These are phyloP conservation scores for Chaetomidium leptoderma DNA, from an alignment of 495 filamentous ascomycete genomes.

Conservation along the genomic window DNA sequence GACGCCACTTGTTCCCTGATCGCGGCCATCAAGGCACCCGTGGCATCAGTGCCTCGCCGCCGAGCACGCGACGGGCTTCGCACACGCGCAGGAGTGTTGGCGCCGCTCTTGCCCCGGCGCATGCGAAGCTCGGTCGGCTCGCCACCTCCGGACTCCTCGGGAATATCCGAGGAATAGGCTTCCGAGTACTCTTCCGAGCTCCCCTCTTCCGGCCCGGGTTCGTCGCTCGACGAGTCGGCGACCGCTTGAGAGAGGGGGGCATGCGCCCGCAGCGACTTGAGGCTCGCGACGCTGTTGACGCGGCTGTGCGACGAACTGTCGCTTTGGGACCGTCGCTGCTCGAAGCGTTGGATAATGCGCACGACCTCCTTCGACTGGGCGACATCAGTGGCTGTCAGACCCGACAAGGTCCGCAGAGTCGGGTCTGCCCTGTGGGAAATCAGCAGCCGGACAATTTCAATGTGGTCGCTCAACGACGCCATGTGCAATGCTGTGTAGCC, in stretches of 20 bases:
- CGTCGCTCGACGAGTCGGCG: conserved; percentile 32
- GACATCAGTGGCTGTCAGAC: conserved; percentile 69
- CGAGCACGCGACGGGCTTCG: conserved; percentile 27
- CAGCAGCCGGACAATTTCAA: conserved; percentile 70
- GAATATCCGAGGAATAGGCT: conserved; percentile 31
- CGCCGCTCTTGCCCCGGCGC: conserved; percentile 27
- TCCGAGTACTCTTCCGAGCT: conserved; percentile 45
- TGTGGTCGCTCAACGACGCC: conserved; percentile 71
- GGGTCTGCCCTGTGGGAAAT: conserved; percentile 70
- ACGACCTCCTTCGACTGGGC: conserved; percentile 58
- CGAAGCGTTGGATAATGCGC: conserved; percentile 48
- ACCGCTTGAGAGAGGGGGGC: conserved; percentile 35
- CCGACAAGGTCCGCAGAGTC: conserved; percentile 62
- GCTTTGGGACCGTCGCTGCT: conserved; percentile 55
- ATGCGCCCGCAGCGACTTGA: conserved; percentile 52
- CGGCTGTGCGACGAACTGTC: conserved; percentile 49
- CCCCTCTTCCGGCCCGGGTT: conserved; percentile 37
- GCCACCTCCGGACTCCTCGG: conserved; percentile 38
- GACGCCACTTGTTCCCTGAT: conserved; percentile 71
- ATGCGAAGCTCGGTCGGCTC: conserved; percentile 37
- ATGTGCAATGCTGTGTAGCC: conserved; percentile 83
- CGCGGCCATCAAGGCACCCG: conserved; percentile 52
- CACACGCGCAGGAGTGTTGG: conserved; percentile 6
- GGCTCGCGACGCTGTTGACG: conserved; percentile 61
- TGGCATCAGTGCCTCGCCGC: conserved; percentile 28